These are phyloP conservation scores for Endocalyx cinctus DNA, from an alignment of 2,329 filamentous ascomycete species.

Conservation along the genomic window DNA sequence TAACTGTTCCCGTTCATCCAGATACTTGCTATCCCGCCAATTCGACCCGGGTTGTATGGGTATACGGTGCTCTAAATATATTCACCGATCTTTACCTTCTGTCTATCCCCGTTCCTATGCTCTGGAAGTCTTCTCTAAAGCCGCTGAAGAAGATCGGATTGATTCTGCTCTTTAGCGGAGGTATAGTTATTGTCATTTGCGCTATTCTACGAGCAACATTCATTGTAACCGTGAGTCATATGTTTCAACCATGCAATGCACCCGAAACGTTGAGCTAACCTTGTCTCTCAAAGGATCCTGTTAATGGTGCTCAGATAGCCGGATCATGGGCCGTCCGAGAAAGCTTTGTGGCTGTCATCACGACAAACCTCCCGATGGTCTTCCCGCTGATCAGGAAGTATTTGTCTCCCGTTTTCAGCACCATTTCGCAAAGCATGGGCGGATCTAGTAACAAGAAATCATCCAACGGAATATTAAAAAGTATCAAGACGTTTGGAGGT, in stretches of 20 bases:
- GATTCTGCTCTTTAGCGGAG: constrained; percentile 30
- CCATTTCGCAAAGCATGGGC: constrained; percentile 29
- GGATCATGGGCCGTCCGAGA: constrained; percentile 40
- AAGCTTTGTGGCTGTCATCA: constrained; percentile 37
- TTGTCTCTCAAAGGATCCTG: constrained; percentile 27
- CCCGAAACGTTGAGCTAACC: neutral
- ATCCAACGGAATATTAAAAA: constrained; percentile 23
- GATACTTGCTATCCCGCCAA: constrained; percentile 42
- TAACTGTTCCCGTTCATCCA: too few relatives aligned
- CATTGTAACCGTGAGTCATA: constrained; percentile 26
- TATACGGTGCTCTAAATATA: constrained; percentile 46
- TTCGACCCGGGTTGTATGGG: constrained; percentile 41
- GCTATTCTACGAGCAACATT: constrained; percentile 32
- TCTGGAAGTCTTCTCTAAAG: constrained; percentile 33
- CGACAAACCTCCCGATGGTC: constrained; percentile 38
- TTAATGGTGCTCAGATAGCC: constrained; percentile 33
- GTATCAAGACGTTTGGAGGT: constrained; percentile 31
- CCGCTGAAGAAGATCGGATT: constrained; percentile 31
- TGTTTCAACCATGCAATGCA: neutral
- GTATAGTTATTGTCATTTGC: constrained; percentile 34
- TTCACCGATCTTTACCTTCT: constrained; percentile 55
- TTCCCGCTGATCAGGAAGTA: constrained; percentile 38
- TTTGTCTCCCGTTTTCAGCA: constrained; percentile 27
- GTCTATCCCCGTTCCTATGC: constrained; percentile 51
- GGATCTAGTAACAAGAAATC: constrained; percentile 33